These are phyloP conservation scores for Fagopyrum homotropicum DNA, from an alignment of 148 eudicot genomes.

Conservation along the genomic window DNA sequence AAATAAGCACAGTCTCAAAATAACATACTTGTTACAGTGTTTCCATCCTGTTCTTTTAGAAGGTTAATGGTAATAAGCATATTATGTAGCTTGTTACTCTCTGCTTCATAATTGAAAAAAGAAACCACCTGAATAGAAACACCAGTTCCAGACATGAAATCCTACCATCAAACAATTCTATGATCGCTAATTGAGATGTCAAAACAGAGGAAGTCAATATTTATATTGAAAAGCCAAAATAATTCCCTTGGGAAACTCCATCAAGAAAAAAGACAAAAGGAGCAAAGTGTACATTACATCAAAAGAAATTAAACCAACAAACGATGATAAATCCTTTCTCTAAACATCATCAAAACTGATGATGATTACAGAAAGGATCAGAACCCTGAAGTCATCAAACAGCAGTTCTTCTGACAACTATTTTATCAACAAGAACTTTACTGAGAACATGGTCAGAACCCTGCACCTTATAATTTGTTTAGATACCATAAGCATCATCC, in stretches of 20 bases:
- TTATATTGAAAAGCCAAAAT: neutral
- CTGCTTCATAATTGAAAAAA: slow-evolving; percentile 45
- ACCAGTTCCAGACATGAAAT: neutral
- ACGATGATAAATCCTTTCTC: neutral
- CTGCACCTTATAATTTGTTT: neutral
- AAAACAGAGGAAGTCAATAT: neutral
- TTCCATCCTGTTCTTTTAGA: slow-evolving; percentile 24
- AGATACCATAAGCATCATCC: neutral
- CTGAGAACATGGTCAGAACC: neutral
- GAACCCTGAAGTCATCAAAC: neutral
- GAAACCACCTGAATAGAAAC: slow-evolving; percentile 42
- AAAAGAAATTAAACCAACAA: neutral
- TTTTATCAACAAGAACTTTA: neutral
- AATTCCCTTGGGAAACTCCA: neutral
- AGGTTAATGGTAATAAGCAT: slow-evolving; percentile 34
- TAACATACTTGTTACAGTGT: slow-evolving; percentile 11
- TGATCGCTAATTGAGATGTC: neutral
- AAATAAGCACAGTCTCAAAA: neutral
- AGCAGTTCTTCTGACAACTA: neutral
- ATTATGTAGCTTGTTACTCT: slow-evolving; percentile 22
- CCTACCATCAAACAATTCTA: neutral
- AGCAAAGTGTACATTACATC: neutral
- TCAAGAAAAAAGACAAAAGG: neutral
- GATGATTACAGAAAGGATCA: neutral
- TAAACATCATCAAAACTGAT: neutral